Evolutionary conservation across 495 filamentous ascomycete genomes (phyloP), one percentile per base, ranked within the genome.

Genomic region (Lasiosphaeria miniovina): DNA sequence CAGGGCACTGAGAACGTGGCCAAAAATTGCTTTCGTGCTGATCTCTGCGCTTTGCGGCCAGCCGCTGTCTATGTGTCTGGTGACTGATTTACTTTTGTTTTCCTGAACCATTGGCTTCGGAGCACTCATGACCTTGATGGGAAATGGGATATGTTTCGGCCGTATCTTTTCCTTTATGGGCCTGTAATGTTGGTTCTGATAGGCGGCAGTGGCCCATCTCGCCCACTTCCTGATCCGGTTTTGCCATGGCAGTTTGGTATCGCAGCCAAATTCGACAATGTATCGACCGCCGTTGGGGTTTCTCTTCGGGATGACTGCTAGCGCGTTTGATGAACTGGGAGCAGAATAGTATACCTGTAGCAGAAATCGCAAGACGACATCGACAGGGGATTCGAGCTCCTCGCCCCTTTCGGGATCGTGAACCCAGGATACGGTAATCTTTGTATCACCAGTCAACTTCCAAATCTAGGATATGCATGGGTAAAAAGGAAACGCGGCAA

Each of bases 341-440:
- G 66, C 66, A 6, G 69, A 57, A 11, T 57, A 64, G 32, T 58
- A 71, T 15, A 75, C 71, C n/a, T 71, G 66, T 36, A 78, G 62
- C 8, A 82, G 58, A 12, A 80, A 69, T 6, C 81, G 79, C 35
- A 71, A 56, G 12, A 77, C 77, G 4, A 72, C 62, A 49, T 84
- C 75, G 33, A 59, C 57, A 0, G 58, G 53, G 45, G 72, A 62
- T 60, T 77, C 75, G 32, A 66, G 46, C 15, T 61, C 54, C 32
- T 63, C 59, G 17, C 55, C 36, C 17, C 61, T 61, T 3, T 58
- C 54, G 1, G 65, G 49, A 8, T 61, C 15, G 49, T 77, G 58
- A 8, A 78, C 63, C 78, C 78, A 80, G n/a, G 69, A 67, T 46
- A 81, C 69, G 7, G 38, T 24, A 14, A 72, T 51, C 64, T 72